A percentile compares a stretch with the other conserved stretches of the same genome.
Evolutionary conservation across 2,329 filamentous ascomycete genomes (phyloP).

Genomic region (Fusarium verrucosum): DNA sequence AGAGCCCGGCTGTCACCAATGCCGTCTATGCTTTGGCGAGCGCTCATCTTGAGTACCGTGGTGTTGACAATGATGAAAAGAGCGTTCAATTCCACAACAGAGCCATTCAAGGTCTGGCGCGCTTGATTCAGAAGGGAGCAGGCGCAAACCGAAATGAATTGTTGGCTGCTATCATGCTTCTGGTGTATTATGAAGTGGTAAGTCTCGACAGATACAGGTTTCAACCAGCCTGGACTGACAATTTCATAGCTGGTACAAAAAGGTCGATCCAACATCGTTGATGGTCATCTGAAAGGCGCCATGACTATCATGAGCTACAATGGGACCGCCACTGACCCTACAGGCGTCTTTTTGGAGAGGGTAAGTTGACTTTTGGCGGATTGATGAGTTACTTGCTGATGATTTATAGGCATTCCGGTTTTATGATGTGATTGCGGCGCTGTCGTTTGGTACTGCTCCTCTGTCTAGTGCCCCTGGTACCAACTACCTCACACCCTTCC

Average conservation of each 20-base stretch:
- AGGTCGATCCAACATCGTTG: slow-evolving; percentile 67
- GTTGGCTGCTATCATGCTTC: slow-evolving; percentile 67
- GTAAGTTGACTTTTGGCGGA: slow-evolving; percentile 49
- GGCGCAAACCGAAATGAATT: slow-evolving; percentile 65
- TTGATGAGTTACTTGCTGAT: background rate
- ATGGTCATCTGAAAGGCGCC: slow-evolving; percentile 69
- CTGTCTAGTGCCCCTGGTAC: slow-evolving; percentile 61
- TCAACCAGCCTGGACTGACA: slow-evolving; percentile 11
- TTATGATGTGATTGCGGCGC: slow-evolving; percentile 71
- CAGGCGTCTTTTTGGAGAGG: slow-evolving; percentile 66
- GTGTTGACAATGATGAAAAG: slow-evolving; percentile 62
- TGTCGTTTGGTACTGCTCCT: slow-evolving; percentile 68
- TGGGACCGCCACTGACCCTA: slow-evolving; percentile 57
- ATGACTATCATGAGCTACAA: slow-evolving; percentile 67
- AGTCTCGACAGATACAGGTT: slow-evolving; percentile 42
- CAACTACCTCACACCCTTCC: slow-evolving; percentile 57
- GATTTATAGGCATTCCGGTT: slow-evolving; percentile 66
- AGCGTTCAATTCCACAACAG: slow-evolving; percentile 68
- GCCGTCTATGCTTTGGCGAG: slow-evolving; percentile 85
- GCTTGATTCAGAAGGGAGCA: slow-evolving; percentile 63
- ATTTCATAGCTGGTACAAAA: slow-evolving; percentile 65
- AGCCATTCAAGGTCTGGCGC: slow-evolving; percentile 66
- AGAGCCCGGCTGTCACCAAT: slow-evolving; percentile 73
- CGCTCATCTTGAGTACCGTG: slow-evolving; percentile 80
- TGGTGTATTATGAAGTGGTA: slow-evolving; percentile 72